Base-by-base conservation (phyloP, 495 filamentous ascomycete species). In the Aspergillus coremiiformis region DNA sequence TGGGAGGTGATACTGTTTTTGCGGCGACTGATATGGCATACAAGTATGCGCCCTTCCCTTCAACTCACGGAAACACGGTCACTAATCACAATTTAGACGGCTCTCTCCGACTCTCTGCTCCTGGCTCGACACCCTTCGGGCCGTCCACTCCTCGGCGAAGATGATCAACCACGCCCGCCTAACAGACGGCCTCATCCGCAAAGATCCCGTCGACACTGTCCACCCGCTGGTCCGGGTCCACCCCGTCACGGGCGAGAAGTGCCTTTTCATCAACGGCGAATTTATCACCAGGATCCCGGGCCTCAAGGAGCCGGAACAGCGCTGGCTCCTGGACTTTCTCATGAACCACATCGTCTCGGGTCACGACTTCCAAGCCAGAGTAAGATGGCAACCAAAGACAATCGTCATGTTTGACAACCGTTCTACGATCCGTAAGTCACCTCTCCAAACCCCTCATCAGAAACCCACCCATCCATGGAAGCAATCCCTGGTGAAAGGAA, bases 331-430 rank as follows among this genome's bases (percentile, higher is more conserved):
- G 54, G 90, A 93, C 58, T 95, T 95, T 72, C 73, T 96, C 10
- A 93, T 87, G 72, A 83, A 92, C 65, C 90, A 95, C 62, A 83
- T 94, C 33, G 80, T 85, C 4, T 82, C 76, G 21, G 86, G 90
- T 14, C 82, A 85, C 58, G 90, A 95, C 70, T 91, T 93, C 76
- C 91, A 96, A 59, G 84, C 81, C 8, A 76, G 91, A n/a, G 82
- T 96, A 44, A 83, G 85, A 56, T 95, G 89, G 89, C 79, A 85
- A 56, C 78, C 82, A 10, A 79, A 80, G 32, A 93, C 88, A 2
- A 90, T 95, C 21, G 87, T 95, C 8, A 84, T 95, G 10, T 95
- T 90, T 83, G 90, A 95, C 66, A 81, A 81, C 53, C 73, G 79
- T 27, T 71, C 67, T 27, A 80, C 77, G 5, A 72, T 77, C 45